Evolutionary conservation across 441 rosid species (phyloP), one percentile per base, ranked within the genome.

Genomic region (Bocquillonia castaneifolia): DNA sequence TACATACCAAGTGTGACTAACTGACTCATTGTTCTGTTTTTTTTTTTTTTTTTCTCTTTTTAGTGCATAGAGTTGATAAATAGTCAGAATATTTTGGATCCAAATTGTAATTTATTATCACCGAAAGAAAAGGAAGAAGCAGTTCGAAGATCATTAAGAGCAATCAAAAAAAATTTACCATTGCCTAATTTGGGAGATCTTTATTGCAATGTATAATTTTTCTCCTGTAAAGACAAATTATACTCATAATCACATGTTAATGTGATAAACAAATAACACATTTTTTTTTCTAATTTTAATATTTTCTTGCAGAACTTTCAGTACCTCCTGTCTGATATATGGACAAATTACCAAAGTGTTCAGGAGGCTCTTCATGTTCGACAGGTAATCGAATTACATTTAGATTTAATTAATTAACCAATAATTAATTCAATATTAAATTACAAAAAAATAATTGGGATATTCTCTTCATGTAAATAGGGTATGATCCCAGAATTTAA

Each of bases 221-320:
- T 42, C 56, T 26, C 40, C 7, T 15, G 0, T 0, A 42, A 5
- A 4, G 2, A 0, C 62, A 57, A 23, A 32, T 42, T 61, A 6
- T 2, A 6, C 40, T 15, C 63, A 15, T 40, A 0, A 10, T 9
- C 34, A 20, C 10, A 3, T 0, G n/a, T 28, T 23, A 1, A 14
- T 14, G 18, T 14, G 1, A 0, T n/a, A 8, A 13, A 37, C 2
- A 9, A 9, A 13, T 25, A 5, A 15, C 1, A 66, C 12, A 23
- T 3, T 7, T 6, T 36, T 59, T 1, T 55, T 42, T 2, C 15
- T 0, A 44, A n/a, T n/a, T n/a, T n/a, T n/a, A n/a, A n/a, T n/a
- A n/a, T n/a, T 54, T 66, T 37, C 8, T 47, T 42, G 42, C 77
- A 79, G 82, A 79, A 79, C 69, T 79, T 76, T 71, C 74, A 73